These are phyloP conservation scores for Hansenula sp. DNA, from an alignment of 1,139 yeast species.

Conservation along the genomic window DNA sequence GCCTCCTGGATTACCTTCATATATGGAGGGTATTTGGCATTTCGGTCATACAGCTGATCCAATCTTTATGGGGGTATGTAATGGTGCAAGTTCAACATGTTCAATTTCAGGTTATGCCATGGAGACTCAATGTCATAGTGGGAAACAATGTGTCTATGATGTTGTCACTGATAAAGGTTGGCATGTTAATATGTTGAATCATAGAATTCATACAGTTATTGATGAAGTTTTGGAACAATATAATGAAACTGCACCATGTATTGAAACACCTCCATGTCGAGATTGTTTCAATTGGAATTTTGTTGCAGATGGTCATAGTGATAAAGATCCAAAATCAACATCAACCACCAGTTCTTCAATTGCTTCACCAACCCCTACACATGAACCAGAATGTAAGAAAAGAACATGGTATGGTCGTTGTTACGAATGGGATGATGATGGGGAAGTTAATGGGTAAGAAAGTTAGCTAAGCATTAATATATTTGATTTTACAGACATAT, in stretches of 20 bases:
- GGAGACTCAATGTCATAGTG: conserved; percentile 96
- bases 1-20: conserved; percentile 85
- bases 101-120: conserved; percentile 93
- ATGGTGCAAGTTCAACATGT: conserved; percentile 90
- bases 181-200: conserved; percentile 85
- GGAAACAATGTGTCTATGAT: conserved; percentile 83
- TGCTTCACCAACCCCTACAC: conserved; percentile 17
- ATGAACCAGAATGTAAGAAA: conserved; percentile 18
- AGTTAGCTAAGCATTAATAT: too few relatives aligned
- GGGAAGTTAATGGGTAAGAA: too few relatives aligned
- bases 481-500: too few relatives aligned
- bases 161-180: conserved; percentile 88
- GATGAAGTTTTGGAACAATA: conserved; percentile 72
- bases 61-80: conserved; percentile 93
- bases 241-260: conserved; percentile 75
- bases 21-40: conserved; percentile 87
- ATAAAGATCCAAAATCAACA: conserved; percentile 12
- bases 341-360: conserved; percentile 10
- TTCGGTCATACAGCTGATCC: conserved; percentile 98
- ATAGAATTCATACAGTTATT: conserved; percentile 86
- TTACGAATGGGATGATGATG: conserved; percentile 8
- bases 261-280: conserved; percentile 69
- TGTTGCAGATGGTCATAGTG: conserved; percentile 41
- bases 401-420: conserved; percentile 25
- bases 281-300: conserved; percentile 94